Evolutionary conservation across 148 eudicot genomes (phyloP).

Genomic region (Euryodendron excelsum): DNA sequence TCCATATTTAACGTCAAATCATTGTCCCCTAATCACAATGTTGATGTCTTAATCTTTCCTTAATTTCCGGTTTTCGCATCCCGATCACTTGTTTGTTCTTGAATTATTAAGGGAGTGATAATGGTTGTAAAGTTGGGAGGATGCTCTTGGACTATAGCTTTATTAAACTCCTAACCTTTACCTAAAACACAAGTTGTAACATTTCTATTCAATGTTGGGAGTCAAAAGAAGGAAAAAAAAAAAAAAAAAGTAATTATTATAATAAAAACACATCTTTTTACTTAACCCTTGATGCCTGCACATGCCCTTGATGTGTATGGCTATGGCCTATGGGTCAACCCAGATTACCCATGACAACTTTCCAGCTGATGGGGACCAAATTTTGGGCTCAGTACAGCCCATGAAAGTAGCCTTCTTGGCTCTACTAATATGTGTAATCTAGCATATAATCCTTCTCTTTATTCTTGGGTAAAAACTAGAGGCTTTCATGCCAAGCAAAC

Average conservation of each 20-base stretch:
- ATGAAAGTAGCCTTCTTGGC: too few species aligned
- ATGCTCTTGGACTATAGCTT: not conserved
- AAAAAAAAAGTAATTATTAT: not conserved
- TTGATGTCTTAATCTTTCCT: slow-evolving; percentile 33
- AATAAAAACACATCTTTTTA: not conserved
- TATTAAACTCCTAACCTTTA: not conserved
- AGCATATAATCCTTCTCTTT: too few species aligned
- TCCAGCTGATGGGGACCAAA: too few species aligned
- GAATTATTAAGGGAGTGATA: slow-evolving; percentile 5
- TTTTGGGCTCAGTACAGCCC: too few species aligned
- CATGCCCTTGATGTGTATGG: not conserved
- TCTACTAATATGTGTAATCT: too few species aligned
- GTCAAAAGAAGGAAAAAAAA: slow-evolving; percentile 18
- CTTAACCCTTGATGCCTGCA: not conserved
- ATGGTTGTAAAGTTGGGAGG: not conserved
- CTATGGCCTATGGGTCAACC: not conserved
- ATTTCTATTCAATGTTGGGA: not conserved
- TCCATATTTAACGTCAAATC: slow-evolving; percentile 34
- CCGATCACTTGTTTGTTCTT: slow-evolving; percentile 11
- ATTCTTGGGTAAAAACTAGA: too few species aligned
- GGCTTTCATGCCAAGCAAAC: too few species aligned
- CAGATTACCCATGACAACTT: too few species aligned
- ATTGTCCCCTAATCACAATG: slow-evolving; percentile 31
- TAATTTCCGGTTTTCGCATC: slow-evolving; percentile 33
- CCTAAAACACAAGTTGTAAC: not conserved